Evolutionary conservation across 768 basidiomycete species (phyloP), one percentile per base, ranked within the genome.

Genomic region (Collybiopsis confluens): DNA sequence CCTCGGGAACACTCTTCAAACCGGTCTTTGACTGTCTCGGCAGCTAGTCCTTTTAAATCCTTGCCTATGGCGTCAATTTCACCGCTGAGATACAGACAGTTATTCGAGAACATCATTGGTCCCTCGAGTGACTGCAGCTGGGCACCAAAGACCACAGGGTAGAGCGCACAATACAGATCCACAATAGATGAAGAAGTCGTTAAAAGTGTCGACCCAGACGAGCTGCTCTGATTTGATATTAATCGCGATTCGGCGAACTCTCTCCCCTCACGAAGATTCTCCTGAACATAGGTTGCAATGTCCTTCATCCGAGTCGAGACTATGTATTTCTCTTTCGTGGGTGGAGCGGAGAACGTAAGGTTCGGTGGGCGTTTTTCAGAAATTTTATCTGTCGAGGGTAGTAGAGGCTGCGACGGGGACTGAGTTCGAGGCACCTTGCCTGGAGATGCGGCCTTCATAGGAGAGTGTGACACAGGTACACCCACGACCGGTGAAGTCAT

Each of bases 31-130:
- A 78, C 66, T 27, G 59, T 56, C 9, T 56, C 41, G 1, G 59
- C 54, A 7, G 54, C 64, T 8, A 51, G 54, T 27, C 49, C 44
- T 6, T 54, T 50, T n/a, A 65, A 57, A 2, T 60, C 64, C 21
- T 62, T 58, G 43, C 67, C 68, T 20, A 83, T 57, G 26, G 71
- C 72, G 54, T 71, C 73, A 0, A 86, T 64, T 59, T 86, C 79
- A 20, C 69, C 67, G 27, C 74, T 75, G 24, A 95, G 75, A 64
- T 86, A 90, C 20, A 79, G 61, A 59, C 85, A 91, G 57, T 95
- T 88, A 64, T 97, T 97, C 16, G 90, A 84, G 64, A 88, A 88
- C 45, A 82, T 80, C 78, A 96, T 85, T 1, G 78, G 73, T 24
- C 74, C 68, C 18, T 80, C 81, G 9, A 85, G 71, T 0, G 76